Evolutionary conservation across 2,329 filamentous ascomycete species (phyloP), one percentile per base, ranked within the genome.

Genomic region (Aureobasidium sp.): DNA sequence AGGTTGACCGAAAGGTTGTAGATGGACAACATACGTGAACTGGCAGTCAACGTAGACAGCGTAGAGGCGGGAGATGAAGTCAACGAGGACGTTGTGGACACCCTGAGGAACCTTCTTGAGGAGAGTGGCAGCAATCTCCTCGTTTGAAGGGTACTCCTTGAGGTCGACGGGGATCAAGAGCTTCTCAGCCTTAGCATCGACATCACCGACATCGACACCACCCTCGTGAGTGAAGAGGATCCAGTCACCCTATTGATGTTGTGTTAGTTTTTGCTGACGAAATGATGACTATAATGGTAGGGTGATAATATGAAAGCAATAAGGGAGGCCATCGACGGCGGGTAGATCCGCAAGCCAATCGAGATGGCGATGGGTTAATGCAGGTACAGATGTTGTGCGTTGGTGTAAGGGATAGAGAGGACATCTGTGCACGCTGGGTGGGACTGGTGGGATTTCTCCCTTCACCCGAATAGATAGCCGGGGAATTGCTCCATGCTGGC

Each of bases 141-240:
- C 88, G 80, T 99, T 97, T 68, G 92, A 96, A 68, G 94, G 94
- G 80, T 93, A 99, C 78, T 97, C 82, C 68, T 87, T 84, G 66
- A 99, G 88, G 79, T 97, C 92, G 72, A 99, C 94, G 70, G 94
- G 93, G 72, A 99, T 91, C 75, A 99, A 82, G 67, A 99, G 85
- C 88, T 97, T 99, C 86, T 97, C 91, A 67, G 94, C 94, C 84
- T 99, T 99, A 68, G 87, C 91, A 73, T 99, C 94, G 69, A 99
- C 94, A 86, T 99, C 94, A 76, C 94, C 94, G 71, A 99, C 94
- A 79, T 99, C 94, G 69, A 99, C 92, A 89, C 94, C 94, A 83
- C 94, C 94, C 81, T 99, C 94, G 81, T 99, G 91, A 73, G 93
- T 97, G 84, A 99, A 99, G 74, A 99, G 90, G 75, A 99, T 97